These are phyloP conservation scores for Teratosphaeria viscida DNA, from an alignment of 2,329 filamentous ascomycete genomes.

Conservation along the genomic window DNA sequence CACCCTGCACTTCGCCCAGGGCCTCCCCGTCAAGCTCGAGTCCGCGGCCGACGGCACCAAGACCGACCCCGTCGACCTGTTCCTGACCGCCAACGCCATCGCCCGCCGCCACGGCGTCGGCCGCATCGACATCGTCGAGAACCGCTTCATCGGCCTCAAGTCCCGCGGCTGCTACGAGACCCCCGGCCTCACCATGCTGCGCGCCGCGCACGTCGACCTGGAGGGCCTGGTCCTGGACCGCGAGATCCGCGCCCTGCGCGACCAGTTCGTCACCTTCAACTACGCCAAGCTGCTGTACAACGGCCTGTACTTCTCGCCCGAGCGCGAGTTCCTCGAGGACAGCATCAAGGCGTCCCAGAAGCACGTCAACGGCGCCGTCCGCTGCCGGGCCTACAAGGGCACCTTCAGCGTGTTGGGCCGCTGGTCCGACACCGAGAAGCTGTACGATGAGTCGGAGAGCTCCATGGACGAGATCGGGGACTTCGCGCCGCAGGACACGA, in stretches of 20 bases:
- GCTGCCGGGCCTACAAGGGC: conserved; percentile 58
- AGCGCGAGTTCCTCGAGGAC: conserved; percentile 61
- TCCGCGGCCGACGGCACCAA: conserved; percentile 43
- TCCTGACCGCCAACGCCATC: conserved; percentile 61
- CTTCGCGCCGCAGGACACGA: conserved; percentile 56
- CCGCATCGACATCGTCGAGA: conserved; percentile 74
- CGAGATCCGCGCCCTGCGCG: conserved; percentile 57
- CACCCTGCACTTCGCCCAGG: conserved; percentile 62
- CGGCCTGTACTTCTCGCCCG: conserved; percentile 58
- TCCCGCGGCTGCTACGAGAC: conserved; percentile 72
- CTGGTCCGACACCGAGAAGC: conserved; percentile 54
- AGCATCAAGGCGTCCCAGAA: conserved; percentile 51
- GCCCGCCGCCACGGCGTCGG: conserved; percentile 64
- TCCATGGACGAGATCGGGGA: conserved; percentile 62
- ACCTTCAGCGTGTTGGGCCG: conserved; percentile 50
- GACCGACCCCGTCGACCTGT: conserved; percentile 59
- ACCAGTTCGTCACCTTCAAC: conserved; percentile 59
- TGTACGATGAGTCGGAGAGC: conserved; percentile 56
- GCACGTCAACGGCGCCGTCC: conserved; percentile 51
- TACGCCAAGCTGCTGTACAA: conserved; percentile 52
- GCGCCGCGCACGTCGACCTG: conserved; percentile 49
- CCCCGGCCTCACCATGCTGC: conserved; percentile 47
- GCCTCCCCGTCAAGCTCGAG: conserved; percentile 59
- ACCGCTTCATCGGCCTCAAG: conserved; percentile 71
- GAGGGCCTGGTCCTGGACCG: conserved; percentile 59